These are phyloP conservation scores for Metarhizium album DNA, from an alignment of 2,329 filamentous ascomycete genomes.

Conservation along the genomic window DNA sequence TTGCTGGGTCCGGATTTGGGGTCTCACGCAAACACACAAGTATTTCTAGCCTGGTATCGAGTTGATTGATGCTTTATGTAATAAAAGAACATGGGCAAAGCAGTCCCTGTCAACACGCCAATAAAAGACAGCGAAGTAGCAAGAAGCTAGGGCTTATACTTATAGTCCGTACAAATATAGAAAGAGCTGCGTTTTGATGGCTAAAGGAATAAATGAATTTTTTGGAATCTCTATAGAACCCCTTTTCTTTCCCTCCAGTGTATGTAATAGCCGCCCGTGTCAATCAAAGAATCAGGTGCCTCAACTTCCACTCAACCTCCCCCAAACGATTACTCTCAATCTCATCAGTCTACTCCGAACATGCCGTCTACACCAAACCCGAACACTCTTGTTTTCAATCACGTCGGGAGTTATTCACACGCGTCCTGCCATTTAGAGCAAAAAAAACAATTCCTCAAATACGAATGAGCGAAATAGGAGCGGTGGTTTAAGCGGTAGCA, in stretches of 20 bases:
- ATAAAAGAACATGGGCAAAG: no score
- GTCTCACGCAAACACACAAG: no score
- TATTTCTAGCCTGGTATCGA: no score
- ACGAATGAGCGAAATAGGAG: not conserved
- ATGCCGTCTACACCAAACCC: not conserved
- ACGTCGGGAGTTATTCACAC: not conserved
- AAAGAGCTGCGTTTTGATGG: no score
- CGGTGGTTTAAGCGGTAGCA: slow-evolving; percentile 6
- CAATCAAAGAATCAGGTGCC: not conserved
- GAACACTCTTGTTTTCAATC: not conserved
- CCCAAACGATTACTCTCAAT: not conserved
- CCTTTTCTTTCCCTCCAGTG: not conserved
- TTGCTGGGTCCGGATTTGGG: no score
- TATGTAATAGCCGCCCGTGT: not conserved
- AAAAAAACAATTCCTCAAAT: not conserved
- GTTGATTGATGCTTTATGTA: no score
- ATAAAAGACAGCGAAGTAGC: no score
- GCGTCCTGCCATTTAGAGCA: not conserved
- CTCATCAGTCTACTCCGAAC: not conserved
- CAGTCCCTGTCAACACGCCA: no score
- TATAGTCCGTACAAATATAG: no score
- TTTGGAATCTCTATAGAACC: not conserved
- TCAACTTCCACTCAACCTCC: not conserved
- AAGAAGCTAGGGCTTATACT: no score
- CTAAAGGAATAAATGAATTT: not conserved